Evolutionary conservation across 31 red algal genomes (phyloP).

Genomic region (Odonthalia washingtoniensis): DNA sequence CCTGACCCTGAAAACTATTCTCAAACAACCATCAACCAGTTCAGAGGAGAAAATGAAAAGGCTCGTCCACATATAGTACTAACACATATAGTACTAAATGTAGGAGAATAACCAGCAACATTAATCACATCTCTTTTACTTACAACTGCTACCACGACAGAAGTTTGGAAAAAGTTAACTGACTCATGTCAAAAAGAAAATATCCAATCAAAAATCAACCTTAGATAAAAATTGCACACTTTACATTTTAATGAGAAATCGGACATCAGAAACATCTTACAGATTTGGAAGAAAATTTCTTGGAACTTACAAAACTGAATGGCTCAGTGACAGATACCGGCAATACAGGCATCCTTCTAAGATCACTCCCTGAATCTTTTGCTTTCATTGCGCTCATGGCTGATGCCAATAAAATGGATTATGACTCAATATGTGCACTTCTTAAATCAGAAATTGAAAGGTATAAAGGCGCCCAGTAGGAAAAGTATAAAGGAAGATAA

Average conservation of each 20-base stretch:
- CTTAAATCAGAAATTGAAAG: background rate
- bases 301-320: background rate
- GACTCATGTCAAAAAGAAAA: background rate
- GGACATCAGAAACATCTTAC: background rate
- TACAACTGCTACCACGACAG: background rate
- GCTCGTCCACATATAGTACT: background rate
- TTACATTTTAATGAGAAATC: background rate
- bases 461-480: background rate
- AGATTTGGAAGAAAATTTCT: background rate
- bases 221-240: background rate
- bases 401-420: background rate
- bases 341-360: background rate
- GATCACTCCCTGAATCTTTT: background rate
- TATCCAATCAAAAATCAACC: background rate
- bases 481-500: background rate
- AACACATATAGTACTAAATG: no score
- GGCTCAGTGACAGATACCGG: background rate
- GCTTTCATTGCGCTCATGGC: background rate
- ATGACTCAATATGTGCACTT: background rate
- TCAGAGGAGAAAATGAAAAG: background rate
- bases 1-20: background rate
- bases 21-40: background rate
- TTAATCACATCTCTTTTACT: background rate
- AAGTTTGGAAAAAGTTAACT: conserved; percentile 4
- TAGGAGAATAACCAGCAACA: background rate